phyloP scores from a whole-genome alignment of 73 alveolate genomes.

The Breviolum minutum region DNA sequence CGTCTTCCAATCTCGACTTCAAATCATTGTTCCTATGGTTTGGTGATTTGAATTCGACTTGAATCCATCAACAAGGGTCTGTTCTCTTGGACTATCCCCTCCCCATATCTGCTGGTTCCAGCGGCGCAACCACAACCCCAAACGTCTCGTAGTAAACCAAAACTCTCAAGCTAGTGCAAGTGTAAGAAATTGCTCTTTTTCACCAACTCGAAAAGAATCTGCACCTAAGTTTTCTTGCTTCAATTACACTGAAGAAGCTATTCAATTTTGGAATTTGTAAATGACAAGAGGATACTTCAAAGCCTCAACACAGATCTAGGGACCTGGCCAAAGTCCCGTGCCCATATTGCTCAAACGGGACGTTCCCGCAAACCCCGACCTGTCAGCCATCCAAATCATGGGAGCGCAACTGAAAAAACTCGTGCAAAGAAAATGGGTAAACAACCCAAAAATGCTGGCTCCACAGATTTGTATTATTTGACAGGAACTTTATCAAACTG shows the following conservation, averaged over 20 bases:
- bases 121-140: background rate
- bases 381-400: background rate
- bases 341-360: slow-evolving; percentile 95
- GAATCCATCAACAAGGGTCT: too few species aligned
- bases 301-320: background rate
- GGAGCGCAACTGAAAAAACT: background rate
- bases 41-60: too few species aligned
- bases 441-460: too few species aligned
- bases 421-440: background rate
- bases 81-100: too few species aligned
- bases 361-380: slow-evolving; percentile 78
- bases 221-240: too few species aligned
- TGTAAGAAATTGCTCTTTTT: background rate
- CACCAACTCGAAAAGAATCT: background rate
- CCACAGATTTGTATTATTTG: too few species aligned
- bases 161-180: background rate
- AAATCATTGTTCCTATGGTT: too few species aligned
- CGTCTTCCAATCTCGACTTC: background rate
- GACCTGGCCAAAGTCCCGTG: slow-evolving; percentile 59
- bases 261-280: background rate
- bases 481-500: too few species aligned
- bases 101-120: too few species aligned
- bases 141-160: background rate
- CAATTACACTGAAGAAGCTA: too few species aligned
- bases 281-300: background rate